phyloP scores from a whole-genome alignment of 345 rosid species.

The Cardamine resedifolia region DNA sequence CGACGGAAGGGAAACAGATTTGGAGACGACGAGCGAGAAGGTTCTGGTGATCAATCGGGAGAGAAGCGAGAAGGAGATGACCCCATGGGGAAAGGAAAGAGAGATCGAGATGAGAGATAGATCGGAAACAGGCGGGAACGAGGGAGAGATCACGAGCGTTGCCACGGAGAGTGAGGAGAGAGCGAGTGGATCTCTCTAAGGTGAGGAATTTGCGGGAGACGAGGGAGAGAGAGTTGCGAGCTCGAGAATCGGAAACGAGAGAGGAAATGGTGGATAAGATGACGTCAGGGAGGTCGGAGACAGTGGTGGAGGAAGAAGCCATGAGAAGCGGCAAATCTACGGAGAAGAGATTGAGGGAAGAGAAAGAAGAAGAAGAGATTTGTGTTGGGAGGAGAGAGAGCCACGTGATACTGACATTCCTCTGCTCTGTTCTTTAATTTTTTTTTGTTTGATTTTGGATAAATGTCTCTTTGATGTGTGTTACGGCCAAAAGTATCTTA shows the following conservation, averaged over 20 bases:
- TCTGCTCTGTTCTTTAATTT: not conserved
- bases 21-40: constrained; percentile 58
- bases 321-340: constrained; percentile 15
- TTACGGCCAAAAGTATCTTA: constrained; percentile 22
- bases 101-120: constrained; percentile 68
- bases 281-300: constrained; percentile 72
- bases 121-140: constrained; percentile 65
- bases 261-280: constrained; percentile 57
- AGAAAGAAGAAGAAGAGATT: constrained; percentile 5
- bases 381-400: constrained; percentile 35
- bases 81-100: constrained; percentile 93
- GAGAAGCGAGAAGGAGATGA: constrained; percentile 47
- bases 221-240: constrained; percentile 74
- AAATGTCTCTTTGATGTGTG: constrained; percentile 29
- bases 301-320: constrained; percentile 32
- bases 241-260: constrained; percentile 55
- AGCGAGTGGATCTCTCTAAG: constrained; percentile 74
- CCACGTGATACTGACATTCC: constrained; percentile 40
- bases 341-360: constrained; percentile 8
- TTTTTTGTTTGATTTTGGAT: not conserved
- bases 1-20: constrained; percentile 53
- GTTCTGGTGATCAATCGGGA: constrained; percentile 44
- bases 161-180: constrained; percentile 81
- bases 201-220: constrained; percentile 62
- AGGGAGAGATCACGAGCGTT: constrained; percentile 64